A percentile compares a stretch with the other conserved stretches of the same genome.
phyloP scores from a whole-genome alignment of 352 stramenopile species.

The Paralagenidium karlingii region DNA sequence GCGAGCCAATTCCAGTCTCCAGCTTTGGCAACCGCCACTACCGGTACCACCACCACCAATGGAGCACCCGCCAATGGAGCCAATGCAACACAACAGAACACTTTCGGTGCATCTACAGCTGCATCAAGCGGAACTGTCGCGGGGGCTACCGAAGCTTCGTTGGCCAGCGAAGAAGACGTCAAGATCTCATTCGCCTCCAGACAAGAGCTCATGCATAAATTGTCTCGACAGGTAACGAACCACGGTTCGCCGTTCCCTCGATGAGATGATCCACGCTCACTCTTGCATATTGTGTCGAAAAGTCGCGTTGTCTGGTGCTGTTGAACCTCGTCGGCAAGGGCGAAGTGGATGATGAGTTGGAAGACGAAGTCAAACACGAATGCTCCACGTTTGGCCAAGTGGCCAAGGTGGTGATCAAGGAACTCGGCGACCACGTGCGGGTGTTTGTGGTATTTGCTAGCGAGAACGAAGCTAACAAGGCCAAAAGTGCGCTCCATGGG shows the following conservation, averaged over 20 bases:
- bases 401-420: constrained; percentile 38
- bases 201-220: too few species aligned
- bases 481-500: constrained; percentile 45
- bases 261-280: too few species aligned
- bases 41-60: too few species aligned
- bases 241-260: too few species aligned
- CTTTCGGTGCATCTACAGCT: too few species aligned
- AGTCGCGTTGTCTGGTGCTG: constrained; percentile 51
- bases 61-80: too few species aligned
- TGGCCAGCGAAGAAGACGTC: constrained; percentile 39
- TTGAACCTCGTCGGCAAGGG: constrained; percentile 56
- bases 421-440: constrained; percentile 55
- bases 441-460: constrained; percentile 65
- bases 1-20: too few species aligned
- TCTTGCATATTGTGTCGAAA: too few species aligned
- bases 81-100: too few species aligned
- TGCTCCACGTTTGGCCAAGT: constrained; percentile 50
- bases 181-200: constrained; percentile 18
- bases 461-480: constrained; percentile 24
- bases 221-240: too few species aligned
- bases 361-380: constrained; percentile 51
- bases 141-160: not conserved
- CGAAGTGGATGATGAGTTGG: constrained; percentile 58
- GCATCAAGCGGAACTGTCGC: constrained; percentile 4
- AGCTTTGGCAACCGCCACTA: too few species aligned